A percentile compares a stretch with the other conserved stretches of the same genome.
Conservation (phyloP, 1,284 basidiomycete genomes). For the Vanrija sp. region DNA sequence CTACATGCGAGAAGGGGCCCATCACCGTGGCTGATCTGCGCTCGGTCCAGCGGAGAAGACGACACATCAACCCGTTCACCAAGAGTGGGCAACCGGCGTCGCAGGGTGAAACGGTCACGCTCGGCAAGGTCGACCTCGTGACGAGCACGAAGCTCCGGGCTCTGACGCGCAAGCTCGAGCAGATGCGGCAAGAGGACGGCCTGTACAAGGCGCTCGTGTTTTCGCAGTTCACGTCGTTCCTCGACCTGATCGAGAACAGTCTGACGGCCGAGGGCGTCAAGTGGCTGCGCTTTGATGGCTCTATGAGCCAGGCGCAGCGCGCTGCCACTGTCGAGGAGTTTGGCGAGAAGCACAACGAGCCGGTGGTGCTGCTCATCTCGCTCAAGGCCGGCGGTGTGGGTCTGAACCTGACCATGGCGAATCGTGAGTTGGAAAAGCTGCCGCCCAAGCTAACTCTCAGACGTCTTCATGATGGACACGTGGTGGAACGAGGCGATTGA, state of each 20-base stretch:
- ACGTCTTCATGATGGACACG: conserved; percentile 95
- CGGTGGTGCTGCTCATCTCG: conserved; percentile 80
- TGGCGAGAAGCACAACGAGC: conserved; percentile 61
- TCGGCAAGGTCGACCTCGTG: conserved; percentile 76
- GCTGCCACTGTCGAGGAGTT: conserved; percentile 71
- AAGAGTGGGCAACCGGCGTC: conserved; percentile 10
- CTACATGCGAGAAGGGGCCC: conserved; percentile 44
- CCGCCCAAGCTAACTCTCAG: conserved; percentile 42
- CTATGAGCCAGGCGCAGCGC: conserved; percentile 83
- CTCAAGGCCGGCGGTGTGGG: conserved; percentile 94
- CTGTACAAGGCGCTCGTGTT: conserved; percentile 81
- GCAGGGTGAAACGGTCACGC: conserved; percentile 42
- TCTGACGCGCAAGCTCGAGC: conserved; percentile 39
- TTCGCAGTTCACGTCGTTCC: conserved; percentile 68
- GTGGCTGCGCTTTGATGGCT: conserved; percentile 85
- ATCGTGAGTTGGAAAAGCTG: conserved; percentile 20
- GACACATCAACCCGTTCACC: conserved; percentile 15
- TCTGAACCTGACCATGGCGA: conserved; percentile 58
- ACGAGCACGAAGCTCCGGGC: conserved; percentile 66
- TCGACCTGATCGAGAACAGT: conserved; percentile 73
- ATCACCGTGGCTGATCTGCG: conserved; percentile 32
- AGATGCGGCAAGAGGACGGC: conserved; percentile 56
- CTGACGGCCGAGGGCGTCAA: conserved; percentile 69
- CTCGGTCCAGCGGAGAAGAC: conserved; percentile 43
- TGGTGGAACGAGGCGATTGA: conserved; percentile 93